These are phyloP conservation scores for Pachysolen tannophilus DNA, from an alignment of 805 yeast species.

Conservation along the genomic window DNA sequence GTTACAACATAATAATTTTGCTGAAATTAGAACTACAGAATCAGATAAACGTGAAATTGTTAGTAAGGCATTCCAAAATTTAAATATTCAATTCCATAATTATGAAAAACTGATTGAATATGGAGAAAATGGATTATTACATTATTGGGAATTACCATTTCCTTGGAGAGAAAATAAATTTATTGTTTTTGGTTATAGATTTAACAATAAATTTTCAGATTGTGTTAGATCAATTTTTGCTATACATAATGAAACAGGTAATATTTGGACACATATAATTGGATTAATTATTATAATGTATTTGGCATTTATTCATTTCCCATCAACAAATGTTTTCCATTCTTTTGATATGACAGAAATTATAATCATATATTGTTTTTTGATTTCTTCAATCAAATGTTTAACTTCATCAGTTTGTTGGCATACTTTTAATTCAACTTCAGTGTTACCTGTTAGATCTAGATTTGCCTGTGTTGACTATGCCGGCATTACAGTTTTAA, in stretches of 20 bases:
- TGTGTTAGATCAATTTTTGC: constrained; percentile 54
- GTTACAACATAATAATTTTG: constrained; percentile 24
- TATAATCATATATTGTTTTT: constrained; percentile 51
- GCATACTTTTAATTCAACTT: constrained; percentile 87
- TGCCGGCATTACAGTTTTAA: constrained; percentile 85
- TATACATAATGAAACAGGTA: constrained; percentile 81
- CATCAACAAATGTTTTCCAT: constrained; percentile 43
- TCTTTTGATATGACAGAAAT: constrained; percentile 33
- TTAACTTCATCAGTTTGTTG: constrained; percentile 72
- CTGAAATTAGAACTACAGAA: constrained; percentile 20
- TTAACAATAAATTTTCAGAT: constrained; percentile 52
- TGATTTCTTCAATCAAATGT: constrained; percentile 70
- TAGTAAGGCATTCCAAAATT: constrained; percentile 11
- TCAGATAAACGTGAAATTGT: constrained; percentile 6
- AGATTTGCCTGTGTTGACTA: constrained; percentile 91
- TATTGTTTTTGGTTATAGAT: constrained; percentile 79
- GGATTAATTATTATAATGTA: constrained; percentile 59
- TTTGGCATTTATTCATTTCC: constrained; percentile 53
- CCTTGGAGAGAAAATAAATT: constrained; percentile 92
- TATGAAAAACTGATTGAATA: constrained; percentile 36
- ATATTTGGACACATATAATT: constrained; percentile 85
- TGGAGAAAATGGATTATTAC: constrained; percentile 44
- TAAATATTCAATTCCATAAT: constrained; percentile 32
- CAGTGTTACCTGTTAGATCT: constrained; percentile 51
- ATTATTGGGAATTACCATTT: constrained; percentile 81